Base-by-base conservation (phyloP, 2,329 filamentous ascomycete species). In the Fonsecaea erecta region DNA sequence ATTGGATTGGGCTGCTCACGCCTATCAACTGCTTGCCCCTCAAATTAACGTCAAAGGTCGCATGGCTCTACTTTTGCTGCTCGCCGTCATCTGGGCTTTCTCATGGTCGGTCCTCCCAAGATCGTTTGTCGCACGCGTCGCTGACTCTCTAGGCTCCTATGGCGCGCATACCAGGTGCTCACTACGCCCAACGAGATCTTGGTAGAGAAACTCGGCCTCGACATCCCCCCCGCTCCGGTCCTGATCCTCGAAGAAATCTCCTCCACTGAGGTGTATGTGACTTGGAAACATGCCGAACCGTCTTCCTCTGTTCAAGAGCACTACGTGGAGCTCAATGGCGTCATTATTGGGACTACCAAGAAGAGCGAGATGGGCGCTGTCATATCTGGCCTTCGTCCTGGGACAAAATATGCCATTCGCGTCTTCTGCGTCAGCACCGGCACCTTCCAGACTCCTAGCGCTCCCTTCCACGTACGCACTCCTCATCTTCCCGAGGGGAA, bases 241-340 rank as follows among this genome's bases (percentile, higher is more conserved):
- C 90, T 98, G 46, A 96, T 93, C 59, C 86, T 99, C 35, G 92
- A 94, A 62, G 92, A 91, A 68, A 95, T 99, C 72, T 91, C 90
- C 71, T 85, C 91, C 30, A 91, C 96, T 76, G 91, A 93, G 63
- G 91, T 96, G 34, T 91, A 93, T 32, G 84, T 99, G 51, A 93
- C 93, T 77, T 99, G 95, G 95, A 92, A 93, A 67, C 86, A 89
- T 65, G 89, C 91, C 0, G 86, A 86, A 68, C 82, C 83, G 69
- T 82, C 85, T 51, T 83, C 84, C 67, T 85, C 90, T 2, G 90
- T 96, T 60, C 85, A 92, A 60, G 96, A 93, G 79, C 95, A 96
- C 75, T 85, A 94, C 52, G 92, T 99, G 59, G 92, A 96, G 76
- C 89, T 99, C 70, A 98, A 99, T 77, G 94, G 94, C 48, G 89